phyloP scores from a whole-genome alignment of 1,284 basidiomycete species.

The Moesziomyces antarcticus region DNA sequence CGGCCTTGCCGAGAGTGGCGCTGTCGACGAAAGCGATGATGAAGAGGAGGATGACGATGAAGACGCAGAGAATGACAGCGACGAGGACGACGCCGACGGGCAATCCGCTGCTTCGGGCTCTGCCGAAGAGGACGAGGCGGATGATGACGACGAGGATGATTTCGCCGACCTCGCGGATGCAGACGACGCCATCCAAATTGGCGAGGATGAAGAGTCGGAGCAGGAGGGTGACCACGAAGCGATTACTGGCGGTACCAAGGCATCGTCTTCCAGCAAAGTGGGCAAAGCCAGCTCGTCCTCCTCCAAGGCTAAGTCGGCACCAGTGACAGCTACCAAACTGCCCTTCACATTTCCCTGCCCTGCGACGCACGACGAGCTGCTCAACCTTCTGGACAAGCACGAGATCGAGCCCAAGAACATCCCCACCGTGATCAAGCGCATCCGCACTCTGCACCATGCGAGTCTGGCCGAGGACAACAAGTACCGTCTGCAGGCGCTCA shows the following conservation, averaged over 20 bases:
- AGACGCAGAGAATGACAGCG: constrained; percentile 67
- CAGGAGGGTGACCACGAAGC: constrained; percentile 44
- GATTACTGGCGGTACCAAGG: constrained; percentile 25
- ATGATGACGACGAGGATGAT: constrained; percentile 70
- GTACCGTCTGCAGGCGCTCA: constrained; percentile 75
- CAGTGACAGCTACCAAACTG: constrained; percentile 67
- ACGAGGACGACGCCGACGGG: constrained; percentile 37
- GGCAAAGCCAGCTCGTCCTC: constrained; percentile 8
- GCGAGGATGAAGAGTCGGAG: constrained; percentile 60
- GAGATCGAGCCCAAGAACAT: constrained; percentile 72
- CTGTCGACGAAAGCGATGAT: constrained; percentile 68
- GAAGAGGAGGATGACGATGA: constrained; percentile 63
- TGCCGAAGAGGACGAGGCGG: constrained; percentile 68
- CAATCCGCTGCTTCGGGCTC: constrained; percentile 27
- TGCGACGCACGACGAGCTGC: constrained; percentile 83
- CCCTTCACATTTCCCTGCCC: constrained; percentile 95
- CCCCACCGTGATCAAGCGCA: constrained; percentile 86
- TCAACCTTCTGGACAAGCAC: constrained; percentile 80
- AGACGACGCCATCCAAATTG: constrained; percentile 49
- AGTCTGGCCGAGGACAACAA: constrained; percentile 92
- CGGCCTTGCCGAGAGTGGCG: constrained; percentile 59
- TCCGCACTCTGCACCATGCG: constrained; percentile 89
- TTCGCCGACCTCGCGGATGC: constrained; percentile 56
- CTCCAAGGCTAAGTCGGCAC: constrained; percentile 5
- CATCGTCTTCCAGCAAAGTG: constrained; percentile 6